Conservation (phyloP, 2,329 filamentous ascomycete species). For the Alternaria alternata region DNA sequence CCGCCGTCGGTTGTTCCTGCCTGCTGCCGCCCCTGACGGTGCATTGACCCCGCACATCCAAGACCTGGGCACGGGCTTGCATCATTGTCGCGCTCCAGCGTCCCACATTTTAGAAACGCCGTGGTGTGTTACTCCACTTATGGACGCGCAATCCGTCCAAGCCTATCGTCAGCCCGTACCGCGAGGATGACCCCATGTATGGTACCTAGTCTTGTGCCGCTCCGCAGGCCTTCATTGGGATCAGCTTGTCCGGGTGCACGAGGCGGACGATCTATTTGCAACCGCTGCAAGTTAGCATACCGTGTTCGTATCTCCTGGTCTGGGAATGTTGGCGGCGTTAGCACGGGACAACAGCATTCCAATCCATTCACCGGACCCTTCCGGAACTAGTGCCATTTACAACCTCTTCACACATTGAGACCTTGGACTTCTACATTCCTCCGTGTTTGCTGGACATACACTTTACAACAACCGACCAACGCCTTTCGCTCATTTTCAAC, state of each 20-base stretch:
- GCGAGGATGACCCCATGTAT: background rate
- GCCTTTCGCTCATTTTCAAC: conserved; percentile 6
- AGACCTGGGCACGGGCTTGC: conserved; percentile 2
- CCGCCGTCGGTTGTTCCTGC: conserved; percentile 1
- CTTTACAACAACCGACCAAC: background rate
- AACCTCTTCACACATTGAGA: background rate
- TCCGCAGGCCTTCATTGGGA: conserved; percentile 8
- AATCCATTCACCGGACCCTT: conserved; percentile 1
- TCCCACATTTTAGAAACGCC: conserved; percentile 14
- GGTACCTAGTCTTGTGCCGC: background rate
- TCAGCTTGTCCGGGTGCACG: conserved; percentile 1
- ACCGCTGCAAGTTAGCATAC: background rate
- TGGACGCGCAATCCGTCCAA: conserved; percentile 16
- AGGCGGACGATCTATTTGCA: conserved; percentile 9
- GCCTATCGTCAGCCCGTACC: conserved; percentile 9
- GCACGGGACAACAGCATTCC: background rate
- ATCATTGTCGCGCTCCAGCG: background rate
- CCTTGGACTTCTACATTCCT: conserved; percentile 1
- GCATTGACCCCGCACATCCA: conserved; percentile 3
- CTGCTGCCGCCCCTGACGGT: background rate
- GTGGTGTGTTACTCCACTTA: conserved; percentile 11
- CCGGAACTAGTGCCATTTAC: conserved; percentile 1
- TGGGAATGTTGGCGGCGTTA: background rate
- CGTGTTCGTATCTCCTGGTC: conserved; percentile 2
- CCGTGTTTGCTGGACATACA: conserved; percentile 16